Conservation (phyloP, 108 stramenopile genomes). For the Epipyxis sp. region DNA sequence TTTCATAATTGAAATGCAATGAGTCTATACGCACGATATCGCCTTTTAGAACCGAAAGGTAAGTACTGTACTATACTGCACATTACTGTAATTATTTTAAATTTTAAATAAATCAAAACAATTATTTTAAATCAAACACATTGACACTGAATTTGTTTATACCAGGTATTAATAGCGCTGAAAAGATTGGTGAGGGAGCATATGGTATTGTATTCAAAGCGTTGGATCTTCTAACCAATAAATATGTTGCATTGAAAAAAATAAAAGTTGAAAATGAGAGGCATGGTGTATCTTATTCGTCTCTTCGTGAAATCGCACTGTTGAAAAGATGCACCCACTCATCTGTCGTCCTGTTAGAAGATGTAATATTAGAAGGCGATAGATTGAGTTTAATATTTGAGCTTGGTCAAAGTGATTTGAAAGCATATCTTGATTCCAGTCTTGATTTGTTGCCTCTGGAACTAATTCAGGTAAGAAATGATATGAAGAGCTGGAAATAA, state of each 20-base stretch:
- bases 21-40: too few relatives aligned
- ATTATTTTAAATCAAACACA: too few relatives aligned
- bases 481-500: constrained; percentile 50
- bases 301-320: background rate
- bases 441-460: constrained; percentile 59
- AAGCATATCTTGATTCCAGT: constrained; percentile 35
- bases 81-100: too few relatives aligned
- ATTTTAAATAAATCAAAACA: too few relatives aligned
- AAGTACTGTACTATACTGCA: too few relatives aligned
- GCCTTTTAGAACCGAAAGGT: too few relatives aligned
- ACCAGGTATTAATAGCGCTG: too few relatives aligned
- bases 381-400: constrained; percentile 50
- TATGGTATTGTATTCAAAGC: background rate
- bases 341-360: background rate
- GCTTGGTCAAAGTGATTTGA: constrained; percentile 50
- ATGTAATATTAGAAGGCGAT: background rate
- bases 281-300: background rate
- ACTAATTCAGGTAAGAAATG: constrained; percentile 43
- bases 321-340: background rate
- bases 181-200: background rate
- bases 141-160: too few relatives aligned
- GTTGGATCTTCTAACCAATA: background rate
- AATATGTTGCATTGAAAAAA: background rate
- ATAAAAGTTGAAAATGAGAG: background rate
- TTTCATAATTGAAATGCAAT: too few relatives aligned